These are phyloP conservation scores for Kalmusia sp. DNA, from an alignment of 2,329 filamentous ascomycete genomes.

Conservation along the genomic window DNA sequence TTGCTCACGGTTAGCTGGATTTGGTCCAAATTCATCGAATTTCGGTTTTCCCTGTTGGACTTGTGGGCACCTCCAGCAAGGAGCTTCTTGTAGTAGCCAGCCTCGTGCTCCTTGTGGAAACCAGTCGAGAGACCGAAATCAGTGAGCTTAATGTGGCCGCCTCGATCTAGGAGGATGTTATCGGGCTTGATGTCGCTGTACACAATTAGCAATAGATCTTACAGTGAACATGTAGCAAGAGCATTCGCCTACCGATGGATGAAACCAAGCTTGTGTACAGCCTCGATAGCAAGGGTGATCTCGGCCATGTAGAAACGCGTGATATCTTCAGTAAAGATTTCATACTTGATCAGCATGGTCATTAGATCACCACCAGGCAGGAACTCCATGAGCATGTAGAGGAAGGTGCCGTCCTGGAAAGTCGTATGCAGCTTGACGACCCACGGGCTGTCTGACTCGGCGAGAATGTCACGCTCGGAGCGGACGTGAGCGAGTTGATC, in stretches of 20 bases:
- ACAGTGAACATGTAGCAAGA: not conserved
- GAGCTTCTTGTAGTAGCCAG: constrained; percentile 97
- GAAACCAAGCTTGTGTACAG: constrained; percentile 96
- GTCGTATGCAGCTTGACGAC: constrained; percentile 98
- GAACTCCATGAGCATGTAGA: constrained; percentile 99
- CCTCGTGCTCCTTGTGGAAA: constrained; percentile 97
- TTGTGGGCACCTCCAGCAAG: constrained; percentile 70
- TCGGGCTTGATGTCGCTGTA: constrained; percentile 96
- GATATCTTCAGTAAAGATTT: constrained; percentile 98
- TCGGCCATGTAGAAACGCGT: constrained; percentile 99
- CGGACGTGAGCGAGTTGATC: constrained; percentile 97
- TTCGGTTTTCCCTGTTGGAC: constrained; percentile 70
- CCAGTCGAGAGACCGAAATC: constrained; percentile 98
- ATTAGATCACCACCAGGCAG: constrained; percentile 97
- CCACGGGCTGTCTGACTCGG: constrained; percentile 99
- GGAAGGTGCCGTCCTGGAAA: constrained; percentile 94
- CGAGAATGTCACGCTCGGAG: constrained; percentile 95
- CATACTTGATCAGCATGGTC: constrained; percentile 99
- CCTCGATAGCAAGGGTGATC: constrained; percentile 97
- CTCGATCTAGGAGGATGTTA: constrained; percentile 94
- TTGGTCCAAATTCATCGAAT: constrained; percentile 94
- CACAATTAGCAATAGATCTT: constrained; percentile 32
- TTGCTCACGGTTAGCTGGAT: constrained; percentile 99
- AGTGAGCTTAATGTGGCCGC: constrained; percentile 96
- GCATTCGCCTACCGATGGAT: constrained; percentile 81